Base-by-base conservation (phyloP, 345 rosid species). In the Raphanus raphanistrum region DNA sequence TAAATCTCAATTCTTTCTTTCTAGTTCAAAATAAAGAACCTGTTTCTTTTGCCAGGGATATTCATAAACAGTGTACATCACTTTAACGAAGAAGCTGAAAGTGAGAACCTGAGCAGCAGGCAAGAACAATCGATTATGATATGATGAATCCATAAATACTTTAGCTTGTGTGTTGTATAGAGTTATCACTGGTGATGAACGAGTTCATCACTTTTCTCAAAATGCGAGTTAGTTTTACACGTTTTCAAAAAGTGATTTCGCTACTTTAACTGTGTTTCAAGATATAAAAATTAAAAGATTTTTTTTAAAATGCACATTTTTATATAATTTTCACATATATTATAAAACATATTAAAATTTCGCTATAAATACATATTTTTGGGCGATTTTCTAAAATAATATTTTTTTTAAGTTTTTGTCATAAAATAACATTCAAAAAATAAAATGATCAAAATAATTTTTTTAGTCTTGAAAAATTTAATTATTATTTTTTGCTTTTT, bases 11-110 rank as follows among this genome's bases (percentile, higher is more conserved):
- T 43, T 55, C 68, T 43, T 21, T 21, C 21, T 21, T 21, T 21
- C 21, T 59, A 1, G 35, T 59, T 16, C 28, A 45, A 8, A 29
- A 68, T 68, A 21, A 76, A 61, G 26, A 68, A n/a, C 38, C 8
- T 3, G 54, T 72, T 59, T 66, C 15, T 65, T 70, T 55, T 75
- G 52, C 27, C 87, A 95, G 97, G 99, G 31, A 84, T 90, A 76
- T 95, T 92, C 77, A 71, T 91, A 61, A 84, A 77, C 58, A 84
- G 86, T 43, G 87, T 86, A 32, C 96, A 95, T 74, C 86, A 76
- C 75, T 90, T 67, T 58, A 52, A 87, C 8, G 88, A 90, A 74
- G 96, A 83, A 66, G 63, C 57, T n/a, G 43, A 6, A 62, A 62
- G 11, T 54, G 70, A 70, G 45, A 52, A 15, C 32, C 31, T 0